Base-by-base conservation (phyloP, 164 flowering plant species). In the Warburgia ugandensis region DNA sequence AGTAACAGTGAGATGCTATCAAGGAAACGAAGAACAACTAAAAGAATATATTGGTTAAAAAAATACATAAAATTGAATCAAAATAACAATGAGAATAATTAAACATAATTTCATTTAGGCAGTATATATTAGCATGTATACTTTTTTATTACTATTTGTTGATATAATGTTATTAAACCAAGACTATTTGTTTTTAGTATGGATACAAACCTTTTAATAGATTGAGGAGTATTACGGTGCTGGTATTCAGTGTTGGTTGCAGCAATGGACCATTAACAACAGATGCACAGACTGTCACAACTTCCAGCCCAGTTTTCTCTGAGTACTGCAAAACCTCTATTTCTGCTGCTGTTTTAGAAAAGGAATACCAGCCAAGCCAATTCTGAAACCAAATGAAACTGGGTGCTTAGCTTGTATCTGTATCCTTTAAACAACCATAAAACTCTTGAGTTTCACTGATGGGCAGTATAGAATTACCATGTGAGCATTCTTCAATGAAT, bases 301-400 rank as follows among this genome's bases (percentile, higher is more conserved):
- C 50, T 20, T 73, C 72, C 12, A 77, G 75, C 38, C 74, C 77
- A 28, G 3, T 65, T 50, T 41, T 48, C 50, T 62, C 62, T 41
- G 70, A 72, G 59, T 58, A 73, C 54, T 77, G 71, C 16, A 67
- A 48, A 21, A 84, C 82, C 51, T 55, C 61, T 1, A 51, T 59
- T 44, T 79, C 88, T 41, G 82, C 84, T 58, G 41, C 64, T 13
- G 80, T 78, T 69, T 81, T 81, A 2, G 81, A 63, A 11, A 65
- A 55, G 20, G 54, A 58, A 54, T 81, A 81, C 74, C 73, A 77
- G 29, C n/a, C n/a, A n/a, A n/a, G n/a, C n/a, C n/a, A n/a, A n/a
- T 70, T 66, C 87, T 77, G 70, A 32, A 39, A 39, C 37, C 25
- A 55, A 19, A 20, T 43, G 9, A 23, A 43, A 43, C 17, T 8